Evolutionary conservation across 768 basidiomycete genomes (phyloP).

Genomic region (Tylopilus sp.): DNA sequence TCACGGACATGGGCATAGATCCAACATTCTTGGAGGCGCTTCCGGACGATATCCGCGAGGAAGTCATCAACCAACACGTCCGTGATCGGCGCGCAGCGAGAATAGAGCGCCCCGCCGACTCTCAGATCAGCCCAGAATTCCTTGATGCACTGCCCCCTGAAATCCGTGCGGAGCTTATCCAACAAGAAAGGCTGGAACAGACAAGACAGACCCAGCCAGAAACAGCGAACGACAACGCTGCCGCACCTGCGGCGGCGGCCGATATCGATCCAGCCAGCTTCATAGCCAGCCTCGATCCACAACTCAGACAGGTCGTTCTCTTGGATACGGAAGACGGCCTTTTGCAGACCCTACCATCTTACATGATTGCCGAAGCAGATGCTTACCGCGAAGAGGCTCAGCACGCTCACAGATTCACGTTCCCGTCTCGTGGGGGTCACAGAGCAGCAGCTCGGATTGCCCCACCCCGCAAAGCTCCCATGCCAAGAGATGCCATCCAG

Average conservation of each 20-base stretch:
- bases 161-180: constrained; percentile 93
- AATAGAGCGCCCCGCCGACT: constrained; percentile 71
- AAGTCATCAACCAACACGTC: constrained; percentile 95
- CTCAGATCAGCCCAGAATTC: constrained; percentile 92
- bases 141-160: constrained; percentile 94
- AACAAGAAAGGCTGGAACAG: constrained; percentile 88
- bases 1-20: constrained; percentile 98
- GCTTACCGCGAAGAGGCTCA: constrained; percentile 58
- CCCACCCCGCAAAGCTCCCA: constrained; percentile 46
- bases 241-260: constrained; percentile 41
- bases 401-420: constrained; percentile 33
- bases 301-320: constrained; percentile 85
- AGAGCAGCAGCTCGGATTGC: constrained; percentile 25
- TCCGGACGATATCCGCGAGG: constrained; percentile 98
- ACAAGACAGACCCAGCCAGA: constrained; percentile 47
- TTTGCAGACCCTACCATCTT: constrained; percentile 74
- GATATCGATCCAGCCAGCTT: constrained; percentile 90
- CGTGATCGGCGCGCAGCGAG: constrained; percentile 83
- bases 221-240: constrained; percentile 26
- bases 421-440: constrained; percentile 29
- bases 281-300: constrained; percentile 88
- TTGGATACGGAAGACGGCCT: constrained; percentile 86
- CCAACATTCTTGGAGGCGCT: constrained; percentile 96
- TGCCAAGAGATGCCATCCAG: constrained; percentile 84
- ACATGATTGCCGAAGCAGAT: constrained; percentile 83